A percentile compares a stretch with the other conserved stretches of the same genome.
Conservation (phyloP, 148 eudicot species). For the Talinum fruticosum region DNA sequence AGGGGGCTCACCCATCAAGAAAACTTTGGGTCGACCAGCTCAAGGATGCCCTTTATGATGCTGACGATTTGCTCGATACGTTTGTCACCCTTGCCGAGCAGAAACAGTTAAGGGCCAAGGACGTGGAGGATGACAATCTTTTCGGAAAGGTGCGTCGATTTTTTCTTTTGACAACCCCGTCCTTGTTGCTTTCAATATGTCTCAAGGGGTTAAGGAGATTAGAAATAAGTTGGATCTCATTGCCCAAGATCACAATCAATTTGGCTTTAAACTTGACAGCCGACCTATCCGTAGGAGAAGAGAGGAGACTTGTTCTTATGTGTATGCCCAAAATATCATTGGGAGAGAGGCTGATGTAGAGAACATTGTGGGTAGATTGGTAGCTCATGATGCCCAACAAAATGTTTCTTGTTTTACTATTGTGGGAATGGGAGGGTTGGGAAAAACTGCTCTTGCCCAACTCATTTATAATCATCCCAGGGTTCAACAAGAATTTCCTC, state of each 20-base stretch:
- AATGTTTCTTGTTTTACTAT: neutral
- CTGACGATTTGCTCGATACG: too few species aligned
- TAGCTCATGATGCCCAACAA: neutral
- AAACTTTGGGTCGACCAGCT: too few species aligned
- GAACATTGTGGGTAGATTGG: neutral
- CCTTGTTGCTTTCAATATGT: neutral
- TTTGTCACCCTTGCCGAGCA: too few species aligned
- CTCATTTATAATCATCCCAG: neutral
- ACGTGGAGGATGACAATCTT: too few species aligned
- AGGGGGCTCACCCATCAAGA: too few species aligned
- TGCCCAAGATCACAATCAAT: neutral
- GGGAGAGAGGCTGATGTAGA: slow-evolving; percentile 9
- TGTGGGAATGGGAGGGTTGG: slow-evolving; percentile 1
- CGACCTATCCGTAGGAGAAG: neutral
- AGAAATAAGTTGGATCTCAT: too few species aligned
- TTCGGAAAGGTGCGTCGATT: too few species aligned
- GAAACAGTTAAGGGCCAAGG: too few species aligned
- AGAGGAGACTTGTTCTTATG: slow-evolving; percentile 9
- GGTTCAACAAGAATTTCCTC: neutral
- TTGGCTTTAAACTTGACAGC: neutral
- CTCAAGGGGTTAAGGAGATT: too few species aligned
- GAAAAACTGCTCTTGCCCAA: neutral
- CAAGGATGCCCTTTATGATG: too few species aligned
- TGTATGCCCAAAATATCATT: neutral
- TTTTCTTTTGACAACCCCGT: neutral